Conservation (phyloP, 257 asterid species). For the Leptodermis oblonga region DNA sequence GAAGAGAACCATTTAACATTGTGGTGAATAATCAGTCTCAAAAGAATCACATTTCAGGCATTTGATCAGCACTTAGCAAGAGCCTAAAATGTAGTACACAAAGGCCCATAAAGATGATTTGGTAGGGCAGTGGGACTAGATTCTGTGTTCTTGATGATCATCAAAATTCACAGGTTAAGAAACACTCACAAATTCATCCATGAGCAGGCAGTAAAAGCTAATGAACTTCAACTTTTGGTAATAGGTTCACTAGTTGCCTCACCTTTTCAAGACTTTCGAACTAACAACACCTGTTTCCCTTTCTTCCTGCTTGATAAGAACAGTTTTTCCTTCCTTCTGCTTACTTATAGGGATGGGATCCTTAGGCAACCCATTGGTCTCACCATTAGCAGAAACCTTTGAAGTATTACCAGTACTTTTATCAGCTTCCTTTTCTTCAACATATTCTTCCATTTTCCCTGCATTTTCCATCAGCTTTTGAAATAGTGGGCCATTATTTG, state of each 20-base stretch:
- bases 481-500: slow-evolving; percentile 67
- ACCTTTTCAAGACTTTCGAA: slow-evolving; percentile 79
- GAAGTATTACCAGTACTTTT: slow-evolving; percentile 32
- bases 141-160: not conserved
- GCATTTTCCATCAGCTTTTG: slow-evolving; percentile 97
- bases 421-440: slow-evolving; percentile 55
- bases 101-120: not conserved
- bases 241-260: slow-evolving; percentile 12
- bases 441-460: slow-evolving; percentile 92
- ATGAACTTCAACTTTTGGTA: not conserved
- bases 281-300: slow-evolving; percentile 98
- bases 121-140: not conserved
- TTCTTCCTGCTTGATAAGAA: slow-evolving; percentile 96
- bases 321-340: slow-evolving; percentile 70
- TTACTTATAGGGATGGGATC: slow-evolving; percentile 37
- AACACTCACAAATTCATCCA: not conserved
- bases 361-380: slow-evolving; percentile 34
- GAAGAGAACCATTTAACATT: not conserved
- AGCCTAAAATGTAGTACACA: not conserved
- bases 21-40: not conserved
- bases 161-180: not conserved
- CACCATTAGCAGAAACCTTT: slow-evolving; percentile 48
- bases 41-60: not conserved
- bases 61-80: not conserved
- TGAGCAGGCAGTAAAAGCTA: slow-evolving; percentile 1